These are phyloP conservation scores for Ustilago loliicola DNA, from an alignment of 1,284 basidiomycete species.

Conservation along the genomic window DNA sequence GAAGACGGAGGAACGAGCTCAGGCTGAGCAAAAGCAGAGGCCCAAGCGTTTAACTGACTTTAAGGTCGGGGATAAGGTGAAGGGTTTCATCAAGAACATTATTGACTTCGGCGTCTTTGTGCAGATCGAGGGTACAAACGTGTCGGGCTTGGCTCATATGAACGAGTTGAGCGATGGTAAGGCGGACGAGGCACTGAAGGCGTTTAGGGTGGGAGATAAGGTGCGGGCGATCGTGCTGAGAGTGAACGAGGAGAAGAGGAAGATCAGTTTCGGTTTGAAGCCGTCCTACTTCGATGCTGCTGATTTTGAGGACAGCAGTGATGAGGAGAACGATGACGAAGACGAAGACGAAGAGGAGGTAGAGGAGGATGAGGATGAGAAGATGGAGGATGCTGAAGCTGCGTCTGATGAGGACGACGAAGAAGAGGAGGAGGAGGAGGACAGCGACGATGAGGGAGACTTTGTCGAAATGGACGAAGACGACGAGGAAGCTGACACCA, in stretches of 20 bases:
- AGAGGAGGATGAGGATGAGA: slow-evolving; percentile 40
- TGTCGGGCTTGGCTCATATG: slow-evolving; percentile 94
- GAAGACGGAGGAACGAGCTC: slow-evolving; percentile 23
- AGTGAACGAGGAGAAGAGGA: slow-evolving; percentile 80
- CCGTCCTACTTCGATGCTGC: slow-evolving; percentile 81
- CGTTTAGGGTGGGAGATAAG: slow-evolving; percentile 86
- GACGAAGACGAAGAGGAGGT: slow-evolving; percentile 51
- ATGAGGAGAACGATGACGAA: slow-evolving; percentile 72
- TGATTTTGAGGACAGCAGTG: slow-evolving; percentile 68
- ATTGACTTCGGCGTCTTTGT: slow-evolving; percentile 94
- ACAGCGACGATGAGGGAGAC: slow-evolving; percentile 37
- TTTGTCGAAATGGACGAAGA: slow-evolving; percentile 65
- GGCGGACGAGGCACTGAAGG: slow-evolving; percentile 78
- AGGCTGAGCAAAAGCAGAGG: slow-evolving; percentile 25
- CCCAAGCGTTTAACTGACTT: slow-evolving; percentile 56
- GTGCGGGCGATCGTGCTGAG: slow-evolving; percentile 84
- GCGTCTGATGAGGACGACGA: slow-evolving; percentile 51
- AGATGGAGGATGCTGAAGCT: slow-evolving; percentile 52
- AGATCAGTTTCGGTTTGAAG: slow-evolving; percentile 89
- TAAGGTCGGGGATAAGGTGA: slow-evolving; percentile 70
- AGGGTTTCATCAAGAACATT: slow-evolving; percentile 72
- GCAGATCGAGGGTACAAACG: slow-evolving; percentile 82
- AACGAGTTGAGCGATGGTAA: slow-evolving; percentile 52
- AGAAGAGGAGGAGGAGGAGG: slow-evolving; percentile 57
- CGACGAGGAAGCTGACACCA: slow-evolving; percentile 40